Conservation (phyloP, 2,329 filamentous ascomycete genomes). For the Colletotrichum sp. region DNA sequence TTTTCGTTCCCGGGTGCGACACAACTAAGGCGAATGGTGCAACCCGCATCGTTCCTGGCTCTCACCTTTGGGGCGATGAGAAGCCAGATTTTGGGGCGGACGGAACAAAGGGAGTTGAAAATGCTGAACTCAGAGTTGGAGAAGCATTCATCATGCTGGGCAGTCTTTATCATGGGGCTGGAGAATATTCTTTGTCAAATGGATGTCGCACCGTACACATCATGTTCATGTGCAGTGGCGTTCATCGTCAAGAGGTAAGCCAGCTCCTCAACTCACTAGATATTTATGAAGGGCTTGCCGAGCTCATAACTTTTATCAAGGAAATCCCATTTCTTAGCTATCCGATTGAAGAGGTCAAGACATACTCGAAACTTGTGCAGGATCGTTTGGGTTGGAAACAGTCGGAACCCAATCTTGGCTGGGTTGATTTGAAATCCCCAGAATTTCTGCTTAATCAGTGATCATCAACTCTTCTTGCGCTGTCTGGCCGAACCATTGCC, state of each 20-base stretch:
- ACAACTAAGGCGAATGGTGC: constrained; percentile 39
- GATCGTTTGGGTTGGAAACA: constrained; percentile 43
- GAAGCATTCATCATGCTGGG: constrained; percentile 43
- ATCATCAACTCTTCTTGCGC: neutral
- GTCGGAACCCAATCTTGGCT: constrained; percentile 42
- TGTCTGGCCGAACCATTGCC: rapidly evolving
- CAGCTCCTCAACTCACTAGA: too few species aligned
- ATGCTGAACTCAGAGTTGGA: constrained; percentile 36
- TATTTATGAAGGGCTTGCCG: neutral
- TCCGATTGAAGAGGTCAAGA: constrained; percentile 40
- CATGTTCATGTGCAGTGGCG: constrained; percentile 42
- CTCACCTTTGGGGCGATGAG: constrained; percentile 42
- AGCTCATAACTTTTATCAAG: neutral
- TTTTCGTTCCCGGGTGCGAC: constrained; percentile 39
- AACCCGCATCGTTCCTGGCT: constrained; percentile 39
- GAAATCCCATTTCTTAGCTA: constrained; percentile 26
- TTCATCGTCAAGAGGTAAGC: constrained; percentile 36
- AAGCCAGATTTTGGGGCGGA: constrained; percentile 36
- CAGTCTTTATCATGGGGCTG: constrained; percentile 40
- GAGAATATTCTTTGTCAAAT: constrained; percentile 30
- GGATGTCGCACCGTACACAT: constrained; percentile 39
- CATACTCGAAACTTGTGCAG: constrained; percentile 38
- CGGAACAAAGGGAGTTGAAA: constrained; percentile 24
- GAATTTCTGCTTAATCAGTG: constrained; percentile 24
- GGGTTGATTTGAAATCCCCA: constrained; percentile 42